Evolutionary conservation across 805 yeast genomes (phyloP).

Genomic region (Komagataella phaffii): DNA sequence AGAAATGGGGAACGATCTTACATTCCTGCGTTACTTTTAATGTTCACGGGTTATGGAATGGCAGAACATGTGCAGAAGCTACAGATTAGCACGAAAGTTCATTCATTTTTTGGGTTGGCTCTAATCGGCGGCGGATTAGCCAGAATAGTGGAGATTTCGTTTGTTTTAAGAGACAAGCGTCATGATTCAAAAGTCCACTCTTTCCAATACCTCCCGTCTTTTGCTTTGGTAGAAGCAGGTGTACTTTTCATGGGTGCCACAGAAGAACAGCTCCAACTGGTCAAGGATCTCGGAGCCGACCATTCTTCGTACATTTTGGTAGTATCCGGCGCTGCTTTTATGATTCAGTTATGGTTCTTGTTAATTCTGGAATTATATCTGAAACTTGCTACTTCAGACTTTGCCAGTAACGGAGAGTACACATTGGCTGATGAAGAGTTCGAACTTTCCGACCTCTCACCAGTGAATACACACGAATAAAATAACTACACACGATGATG

Average conservation of each 20-base stretch:
- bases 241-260: slow-evolving; percentile 83
- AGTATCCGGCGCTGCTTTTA: slow-evolving; percentile 57
- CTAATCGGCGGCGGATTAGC: slow-evolving; percentile 67
- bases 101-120: slow-evolving; percentile 71
- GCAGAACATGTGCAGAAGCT: slow-evolving; percentile 73
- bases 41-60: slow-evolving; percentile 93
- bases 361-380: slow-evolving; percentile 47
- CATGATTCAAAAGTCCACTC: slow-evolving; percentile 30
- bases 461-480: not conserved
- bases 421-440: slow-evolving; percentile 53
- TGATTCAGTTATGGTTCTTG: slow-evolving; percentile 55
- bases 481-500: not conserved
- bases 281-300: slow-evolving; percentile 66
- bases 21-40: slow-evolving; percentile 69
- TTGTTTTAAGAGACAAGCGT: slow-evolving; percentile 54
- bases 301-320: slow-evolving; percentile 73
- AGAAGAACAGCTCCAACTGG: slow-evolving; percentile 71
- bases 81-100: slow-evolving; percentile 74
- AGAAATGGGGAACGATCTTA: slow-evolving; percentile 56
- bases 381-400: slow-evolving; percentile 3
- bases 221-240: slow-evolving; percentile 69
- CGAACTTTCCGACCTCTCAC: slow-evolving; percentile 26
- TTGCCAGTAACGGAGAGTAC: slow-evolving; percentile 7
- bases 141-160: slow-evolving; percentile 69
- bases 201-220: slow-evolving; percentile 82